Conservation (phyloP, 164 flowering plant species). For the Piper longum region DNA sequence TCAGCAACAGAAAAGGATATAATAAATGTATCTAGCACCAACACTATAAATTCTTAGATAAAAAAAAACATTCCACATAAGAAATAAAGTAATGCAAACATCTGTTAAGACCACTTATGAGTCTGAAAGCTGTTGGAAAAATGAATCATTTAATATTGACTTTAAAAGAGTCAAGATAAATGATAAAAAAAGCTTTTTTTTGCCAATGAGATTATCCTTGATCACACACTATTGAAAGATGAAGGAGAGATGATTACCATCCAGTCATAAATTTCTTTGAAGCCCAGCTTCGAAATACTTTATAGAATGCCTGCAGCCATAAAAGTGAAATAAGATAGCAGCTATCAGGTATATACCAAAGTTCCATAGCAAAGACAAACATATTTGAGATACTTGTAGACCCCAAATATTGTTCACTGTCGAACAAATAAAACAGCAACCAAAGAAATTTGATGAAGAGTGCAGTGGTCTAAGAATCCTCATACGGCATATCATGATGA, state of each 20-base stretch:
- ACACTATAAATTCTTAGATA: neutral
- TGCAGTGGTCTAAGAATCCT: no score
- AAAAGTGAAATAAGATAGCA: neutral
- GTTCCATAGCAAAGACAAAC: neutral
- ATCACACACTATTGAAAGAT: neutral
- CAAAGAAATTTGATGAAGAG: no score
- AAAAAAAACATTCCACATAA: neutral
- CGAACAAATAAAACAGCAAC: no score
- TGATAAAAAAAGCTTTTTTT: neutral
- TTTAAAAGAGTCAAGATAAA: neutral
- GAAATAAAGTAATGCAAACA: no score
- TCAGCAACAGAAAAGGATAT: constrained; percentile 2
- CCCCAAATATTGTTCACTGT: neutral
- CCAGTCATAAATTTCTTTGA: constrained; percentile 91
- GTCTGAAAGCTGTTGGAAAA: no score
- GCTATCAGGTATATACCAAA: neutral
- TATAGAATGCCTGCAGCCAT: constrained; percentile 54
- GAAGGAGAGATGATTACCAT: constrained; percentile 31
- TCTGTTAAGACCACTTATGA: no score
- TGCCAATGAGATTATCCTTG: neutral
- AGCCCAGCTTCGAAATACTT: constrained; percentile 80
- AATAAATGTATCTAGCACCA: neutral
- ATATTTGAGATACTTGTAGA: no score
- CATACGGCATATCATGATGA: no score
- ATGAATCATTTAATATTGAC: no score